A percentile compares a stretch with the other conserved stretches of the same genome.
These are phyloP conservation scores for Fusarium sp. DNA, from an alignment of 2,329 filamentous ascomycete genomes.

Conservation along the genomic window DNA sequence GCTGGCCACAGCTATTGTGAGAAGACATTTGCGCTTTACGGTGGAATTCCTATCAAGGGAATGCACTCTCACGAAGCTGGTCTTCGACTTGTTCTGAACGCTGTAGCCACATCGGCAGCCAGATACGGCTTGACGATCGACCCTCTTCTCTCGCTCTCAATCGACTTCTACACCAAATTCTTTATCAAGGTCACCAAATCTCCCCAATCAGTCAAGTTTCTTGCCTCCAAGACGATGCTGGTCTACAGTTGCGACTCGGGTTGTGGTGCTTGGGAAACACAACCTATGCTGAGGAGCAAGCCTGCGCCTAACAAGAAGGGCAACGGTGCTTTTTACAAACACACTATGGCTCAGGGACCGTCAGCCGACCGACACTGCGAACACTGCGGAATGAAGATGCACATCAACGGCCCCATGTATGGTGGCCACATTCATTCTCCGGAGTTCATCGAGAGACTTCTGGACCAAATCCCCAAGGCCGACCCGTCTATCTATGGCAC, in stretches of 20 bases:
- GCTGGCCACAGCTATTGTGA: slow-evolving; percentile 94
- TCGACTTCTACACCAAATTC: slow-evolving; percentile 93
- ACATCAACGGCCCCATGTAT: slow-evolving; percentile 95
- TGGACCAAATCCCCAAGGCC: slow-evolving; percentile 76
- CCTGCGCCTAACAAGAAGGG: slow-evolving; percentile 77
- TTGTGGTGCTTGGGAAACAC: slow-evolving; percentile 91
- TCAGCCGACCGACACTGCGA: slow-evolving; percentile 75
- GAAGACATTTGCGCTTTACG: slow-evolving; percentile 94
- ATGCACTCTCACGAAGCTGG: slow-evolving; percentile 89
- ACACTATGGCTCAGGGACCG: slow-evolving; percentile 79
- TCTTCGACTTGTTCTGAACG: slow-evolving; percentile 85
- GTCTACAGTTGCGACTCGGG: slow-evolving; percentile 92
- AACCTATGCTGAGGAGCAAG: slow-evolving; percentile 79
- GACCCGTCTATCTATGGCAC: slow-evolving; percentile 82
- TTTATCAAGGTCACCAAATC: slow-evolving; percentile 87
- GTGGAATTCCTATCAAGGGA: slow-evolving; percentile 88
- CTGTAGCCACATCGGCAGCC: slow-evolving; percentile 82
- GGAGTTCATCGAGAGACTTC: slow-evolving; percentile 82
- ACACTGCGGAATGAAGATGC: slow-evolving; percentile 88
- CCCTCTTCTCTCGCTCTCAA: slow-evolving; percentile 90
- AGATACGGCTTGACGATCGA: slow-evolving; percentile 91
- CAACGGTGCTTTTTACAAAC: slow-evolving; percentile 79
- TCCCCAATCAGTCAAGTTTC: slow-evolving; percentile 88
- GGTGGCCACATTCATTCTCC: slow-evolving; percentile 88
- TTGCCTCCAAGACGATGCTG: slow-evolving; percentile 91